Conservation (phyloP, 2,329 filamentous ascomycete species). For the Trichophyton schoenleinii region DNA sequence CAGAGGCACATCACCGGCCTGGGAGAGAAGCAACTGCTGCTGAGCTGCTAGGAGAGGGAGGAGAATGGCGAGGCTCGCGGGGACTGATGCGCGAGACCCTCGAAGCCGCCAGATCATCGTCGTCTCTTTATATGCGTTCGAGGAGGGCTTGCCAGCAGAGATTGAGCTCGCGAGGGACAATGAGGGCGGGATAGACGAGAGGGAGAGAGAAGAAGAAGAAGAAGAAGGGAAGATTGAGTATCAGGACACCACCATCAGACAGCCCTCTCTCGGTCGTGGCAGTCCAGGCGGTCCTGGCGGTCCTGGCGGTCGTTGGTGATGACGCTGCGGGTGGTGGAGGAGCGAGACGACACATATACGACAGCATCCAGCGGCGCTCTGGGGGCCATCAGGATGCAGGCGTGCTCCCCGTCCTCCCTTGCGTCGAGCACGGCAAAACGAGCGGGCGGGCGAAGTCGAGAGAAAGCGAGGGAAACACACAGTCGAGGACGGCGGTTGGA, state of each 20-base stretch:
- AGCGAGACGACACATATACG: not conserved
- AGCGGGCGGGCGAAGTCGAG: not conserved
- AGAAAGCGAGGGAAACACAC: not conserved
- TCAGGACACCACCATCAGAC: not conserved
- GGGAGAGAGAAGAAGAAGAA: not conserved
- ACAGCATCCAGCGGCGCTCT: not conserved
- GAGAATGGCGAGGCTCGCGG: constrained; percentile 46
- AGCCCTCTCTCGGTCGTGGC: not conserved
- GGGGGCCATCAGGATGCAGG: not conserved
- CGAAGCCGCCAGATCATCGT: constrained; percentile 54
- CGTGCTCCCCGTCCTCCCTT: not conserved
- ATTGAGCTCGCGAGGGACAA: not conserved
- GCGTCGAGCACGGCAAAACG: not conserved
- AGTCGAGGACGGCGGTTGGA: not conserved
- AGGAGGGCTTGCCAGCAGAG: not conserved
- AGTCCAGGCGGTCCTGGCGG: not conserved
- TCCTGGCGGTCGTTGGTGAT: not conserved
- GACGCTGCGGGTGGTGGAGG: not conserved
- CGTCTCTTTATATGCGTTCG: constrained; percentile 13
- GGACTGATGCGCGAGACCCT: constrained; percentile 43
- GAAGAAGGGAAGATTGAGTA: too few species aligned
- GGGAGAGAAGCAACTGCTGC: constrained; percentile 43
- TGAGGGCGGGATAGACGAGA: not conserved
- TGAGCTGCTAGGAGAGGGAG: constrained; percentile 51
- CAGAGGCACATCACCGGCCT: constrained; percentile 19